Base-by-base conservation (phyloP, 495 filamentous ascomycete genomes). In the Viridothelium virens region DNA sequence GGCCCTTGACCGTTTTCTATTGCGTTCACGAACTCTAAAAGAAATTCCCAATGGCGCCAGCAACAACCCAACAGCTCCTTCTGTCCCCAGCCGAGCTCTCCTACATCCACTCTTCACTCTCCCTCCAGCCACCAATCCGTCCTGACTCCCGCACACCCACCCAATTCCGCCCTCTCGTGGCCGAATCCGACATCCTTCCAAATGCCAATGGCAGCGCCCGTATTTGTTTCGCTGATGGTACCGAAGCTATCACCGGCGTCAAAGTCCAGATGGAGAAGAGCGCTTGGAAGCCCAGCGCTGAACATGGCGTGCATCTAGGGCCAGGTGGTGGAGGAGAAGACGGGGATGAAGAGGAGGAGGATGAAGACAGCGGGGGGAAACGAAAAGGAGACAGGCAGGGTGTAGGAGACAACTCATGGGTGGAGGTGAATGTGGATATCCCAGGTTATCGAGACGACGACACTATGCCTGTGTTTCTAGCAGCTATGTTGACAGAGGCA, bases 11-110 rank as follows among this genome's bases (percentile, higher is more conserved):
- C 25, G 25, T 25, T 25, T 25, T n/a, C n/a, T n/a, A n/a, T n/a
- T n/a, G n/a, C n/a, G n/a, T n/a, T n/a, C n/a, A n/a, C n/a, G n/a
- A n/a, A n/a, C n/a, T n/a, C 25, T 25, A 25, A 25, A 25, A 25
- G 25, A 25, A 44, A 44, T 7, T 36, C 36, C 47, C 62, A 59
- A 78, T 76, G 73, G 65, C 75, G 11, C 74, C 77, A 63, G 38
- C 79, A 48, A 50, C 69, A 33, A 66, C 59, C 25, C 72, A 69
- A 12, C 66, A 71, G 33, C 86, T 89, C 62, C 68, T 69, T 70
- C 87, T 98, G 77, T 96, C 92, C 31, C 92, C 92, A 48, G 91
- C 94, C 70, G 95, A 98, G 77, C 91, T 97, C 70, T 90, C 92
- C 75, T 98, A 96, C 82, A 86, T 97, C 61, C 92, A 92, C 84